Conservation (phyloP, 345 rosid species). For the Salix arbutifolia region DNA sequence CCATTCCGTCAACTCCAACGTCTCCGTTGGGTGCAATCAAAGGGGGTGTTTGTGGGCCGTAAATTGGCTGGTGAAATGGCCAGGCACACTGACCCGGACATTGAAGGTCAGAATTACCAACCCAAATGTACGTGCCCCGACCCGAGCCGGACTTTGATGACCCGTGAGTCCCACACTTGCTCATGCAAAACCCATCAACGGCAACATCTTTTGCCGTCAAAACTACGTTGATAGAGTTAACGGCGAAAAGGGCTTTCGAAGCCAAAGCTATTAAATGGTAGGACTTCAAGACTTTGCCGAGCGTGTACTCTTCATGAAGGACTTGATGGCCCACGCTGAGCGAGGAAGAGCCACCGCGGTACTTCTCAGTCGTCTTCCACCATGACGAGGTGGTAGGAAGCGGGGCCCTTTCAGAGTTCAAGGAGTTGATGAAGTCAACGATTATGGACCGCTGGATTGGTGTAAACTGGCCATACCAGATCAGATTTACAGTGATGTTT, state of each 20-base stretch:
- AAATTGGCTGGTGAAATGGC: constrained; percentile 96
- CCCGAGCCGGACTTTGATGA: constrained; percentile 27
- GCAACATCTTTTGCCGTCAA: constrained; percentile 71
- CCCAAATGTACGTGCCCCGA: constrained; percentile 66
- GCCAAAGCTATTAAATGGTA: constrained; percentile 56
- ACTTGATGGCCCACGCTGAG: constrained; percentile 56
- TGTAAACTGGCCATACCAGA: constrained; percentile 83
- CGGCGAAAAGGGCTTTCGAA: constrained; percentile 29
- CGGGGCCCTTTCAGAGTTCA: constrained; percentile 24
- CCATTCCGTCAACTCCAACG: constrained; percentile 90
- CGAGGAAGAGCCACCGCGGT: constrained; percentile 44
- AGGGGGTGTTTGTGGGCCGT: constrained; percentile 88
- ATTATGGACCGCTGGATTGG: constrained; percentile 66
- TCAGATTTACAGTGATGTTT: constrained; percentile 55
- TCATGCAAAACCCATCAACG: constrained; percentile 79
- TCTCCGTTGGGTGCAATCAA: constrained; percentile 80
- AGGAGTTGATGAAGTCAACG: constrained; percentile 69
- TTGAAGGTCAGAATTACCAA: constrained; percentile 78
- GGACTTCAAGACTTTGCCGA: constrained; percentile 54
- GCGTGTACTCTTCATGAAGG: constrained; percentile 51
- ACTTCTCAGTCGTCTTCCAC: constrained; percentile 84
- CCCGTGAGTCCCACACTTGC: constrained; percentile 76
- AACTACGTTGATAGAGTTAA: constrained; percentile 52
- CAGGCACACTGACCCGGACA: constrained; percentile 93
- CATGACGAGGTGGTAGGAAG: constrained; percentile 59